Conservation (phyloP, 176 grass and related monocot genomes). For the Eleusine indica region DNA sequence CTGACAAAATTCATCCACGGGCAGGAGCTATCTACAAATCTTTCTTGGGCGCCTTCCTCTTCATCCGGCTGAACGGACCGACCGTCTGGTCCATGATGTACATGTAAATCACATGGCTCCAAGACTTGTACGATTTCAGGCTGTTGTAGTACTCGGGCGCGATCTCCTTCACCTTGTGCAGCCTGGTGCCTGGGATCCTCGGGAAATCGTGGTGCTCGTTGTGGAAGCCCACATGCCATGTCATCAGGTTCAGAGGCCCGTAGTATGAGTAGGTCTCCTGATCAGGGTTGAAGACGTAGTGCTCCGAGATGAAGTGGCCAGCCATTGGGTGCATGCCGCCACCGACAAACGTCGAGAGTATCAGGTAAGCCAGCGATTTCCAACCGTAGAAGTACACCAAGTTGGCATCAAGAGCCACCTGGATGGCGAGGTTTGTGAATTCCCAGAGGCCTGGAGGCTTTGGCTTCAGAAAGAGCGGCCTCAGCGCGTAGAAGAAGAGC, state of each 20-base stretch:
- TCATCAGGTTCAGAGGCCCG: slow-evolving; percentile 86
- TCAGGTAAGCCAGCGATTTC: slow-evolving; percentile 71
- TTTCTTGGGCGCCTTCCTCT: slow-evolving; percentile 76
- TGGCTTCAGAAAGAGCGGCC: slow-evolving; percentile 79
- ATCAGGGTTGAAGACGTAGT: slow-evolving; percentile 78
- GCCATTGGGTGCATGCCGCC: slow-evolving; percentile 99
- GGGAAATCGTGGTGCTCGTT: slow-evolving; percentile 99
- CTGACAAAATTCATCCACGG: not conserved
- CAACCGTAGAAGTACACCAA: slow-evolving; percentile 69
- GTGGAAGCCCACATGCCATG: slow-evolving; percentile 93
- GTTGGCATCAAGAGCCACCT: slow-evolving; percentile 59
- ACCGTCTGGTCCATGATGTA: slow-evolving; percentile 83
- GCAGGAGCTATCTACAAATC: slow-evolving; percentile 38
- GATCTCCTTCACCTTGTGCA: slow-evolving; percentile 87
- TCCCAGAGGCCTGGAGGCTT: slow-evolving; percentile 93
- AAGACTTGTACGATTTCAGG: slow-evolving; percentile 70
- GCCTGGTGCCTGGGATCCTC: slow-evolving; percentile 73
- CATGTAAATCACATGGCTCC: slow-evolving; percentile 99
- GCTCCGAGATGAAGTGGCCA: slow-evolving; percentile 93
- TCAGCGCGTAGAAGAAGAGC: slow-evolving; percentile 87
- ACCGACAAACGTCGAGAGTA: slow-evolving; percentile 82
- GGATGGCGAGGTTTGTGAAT: slow-evolving; percentile 73
- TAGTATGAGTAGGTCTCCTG: slow-evolving; percentile 99
- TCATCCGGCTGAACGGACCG: slow-evolving; percentile 92
- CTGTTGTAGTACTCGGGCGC: slow-evolving; percentile 79